phyloP scores from a whole-genome alignment of 164 flowering plant species.

The Chimonanthus praecox region DNA sequence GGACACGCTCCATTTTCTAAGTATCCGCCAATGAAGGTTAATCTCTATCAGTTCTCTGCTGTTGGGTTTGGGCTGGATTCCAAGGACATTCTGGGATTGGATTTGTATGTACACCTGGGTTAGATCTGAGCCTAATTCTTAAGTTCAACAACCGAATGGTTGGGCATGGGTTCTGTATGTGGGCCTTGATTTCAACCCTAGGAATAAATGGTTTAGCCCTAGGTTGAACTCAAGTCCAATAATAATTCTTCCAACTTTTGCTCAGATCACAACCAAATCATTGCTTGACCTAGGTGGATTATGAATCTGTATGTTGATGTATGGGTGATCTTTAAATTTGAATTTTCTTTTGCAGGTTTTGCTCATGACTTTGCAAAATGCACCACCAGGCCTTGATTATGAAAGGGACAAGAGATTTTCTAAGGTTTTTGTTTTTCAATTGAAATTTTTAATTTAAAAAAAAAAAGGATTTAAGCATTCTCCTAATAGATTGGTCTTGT shows the following conservation, averaged over 20 bases:
- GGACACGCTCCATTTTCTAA: constrained; percentile 99
- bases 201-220: not conserved
- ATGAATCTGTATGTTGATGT: not conserved
- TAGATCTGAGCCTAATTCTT: not conserved
- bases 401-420: constrained; percentile 91
- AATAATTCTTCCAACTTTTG: not conserved
- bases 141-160: not conserved
- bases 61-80: constrained; percentile 22
- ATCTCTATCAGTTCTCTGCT: not conserved
- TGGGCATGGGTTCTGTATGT: too few relatives aligned
- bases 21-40: constrained; percentile 98
- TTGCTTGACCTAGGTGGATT: not conserved
- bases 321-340: constrained; percentile 63
- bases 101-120: not conserved
- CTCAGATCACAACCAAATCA: not conserved
- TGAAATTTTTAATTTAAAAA: not conserved
- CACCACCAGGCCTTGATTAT: constrained; percentile 98
- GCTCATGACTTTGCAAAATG: constrained; percentile 97
- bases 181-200: too few relatives aligned
- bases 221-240: not conserved
- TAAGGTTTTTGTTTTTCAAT: constrained; percentile 45
- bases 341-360: constrained; percentile 52
- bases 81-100: not conserved
- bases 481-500: constrained; percentile 17
- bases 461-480: not conserved